Base-by-base conservation (phyloP, 371 early-diverging fungal species). In the Phascolomyces articulosus region DNA sequence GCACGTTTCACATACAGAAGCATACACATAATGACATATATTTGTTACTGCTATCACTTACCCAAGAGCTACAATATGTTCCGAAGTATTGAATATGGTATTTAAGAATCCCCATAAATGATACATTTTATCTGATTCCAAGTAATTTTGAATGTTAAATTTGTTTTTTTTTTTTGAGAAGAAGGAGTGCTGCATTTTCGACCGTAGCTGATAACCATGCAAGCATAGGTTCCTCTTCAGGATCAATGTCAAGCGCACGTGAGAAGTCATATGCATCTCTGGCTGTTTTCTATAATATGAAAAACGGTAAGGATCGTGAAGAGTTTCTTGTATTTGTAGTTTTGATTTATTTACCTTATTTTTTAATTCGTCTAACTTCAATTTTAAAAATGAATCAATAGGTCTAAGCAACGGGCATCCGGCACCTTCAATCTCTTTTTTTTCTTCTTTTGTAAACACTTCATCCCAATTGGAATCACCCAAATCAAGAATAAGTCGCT, bases 131-230 rank as follows among this genome's bases (percentile, higher is more conserved):
- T 53, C 53, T 24, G 53, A 26, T 53, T 53, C 53, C 18, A 53
- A 20, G 53, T 53, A 53, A 53, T 53, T 53, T 53, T 53, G 53
- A 13, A 53, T 53, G 20, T 53, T 53, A 21, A 53, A 53, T 10
- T 53, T 28, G 20, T 53, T 28, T 23, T 53, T 53, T 31, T 31
- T n/a, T n/a, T n/a, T 49, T 49, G 20, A 53, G 53, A 28, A 23
- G 20, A 53, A 53, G 53, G 20, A 26, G 28, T 3, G 53, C 23
- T 23, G 53, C 20, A 20, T 53, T 8, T 28, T 26, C 15, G 53
- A 53, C 26, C 23, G 53, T 23, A 10, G 28, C 20, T 11, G 53
- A 53, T 53, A 53, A 28, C 53, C 26, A 53, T 26, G 53, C 53
- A 4, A 53, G 28, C 11, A 53, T 23, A 23, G 53, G 23, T 24